A percentile compares a stretch with the other conserved stretches of the same genome.
These are phyloP conservation scores for Sphagnum fallax DNA, from an alignment of 228 moss, liverwort and hornwort species.

Conservation along the genomic window DNA sequence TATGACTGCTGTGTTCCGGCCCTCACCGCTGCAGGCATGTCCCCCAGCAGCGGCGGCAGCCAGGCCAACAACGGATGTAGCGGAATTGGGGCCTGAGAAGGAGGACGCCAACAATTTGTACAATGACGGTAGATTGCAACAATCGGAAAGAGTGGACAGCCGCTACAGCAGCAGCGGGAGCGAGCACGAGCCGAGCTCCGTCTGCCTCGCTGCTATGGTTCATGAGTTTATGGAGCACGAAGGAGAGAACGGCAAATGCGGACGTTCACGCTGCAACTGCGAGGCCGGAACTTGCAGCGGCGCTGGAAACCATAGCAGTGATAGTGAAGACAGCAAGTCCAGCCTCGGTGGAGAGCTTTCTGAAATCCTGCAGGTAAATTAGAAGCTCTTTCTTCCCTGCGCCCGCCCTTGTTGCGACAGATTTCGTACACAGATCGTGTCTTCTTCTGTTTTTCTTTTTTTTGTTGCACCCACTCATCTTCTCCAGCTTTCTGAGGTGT, in stretches of 20 bases:
- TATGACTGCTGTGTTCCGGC: constrained; percentile 19
- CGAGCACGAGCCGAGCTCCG: constrained; percentile 79
- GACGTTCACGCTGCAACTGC: constrained; percentile 69
- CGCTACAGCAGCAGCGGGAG: constrained; percentile 68
- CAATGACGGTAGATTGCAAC: constrained; percentile 11
- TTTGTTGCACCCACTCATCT: neutral
- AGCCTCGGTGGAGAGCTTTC: constrained; percentile 56
- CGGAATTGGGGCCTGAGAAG: constrained; percentile 13
- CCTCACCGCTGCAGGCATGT: constrained; percentile 23
- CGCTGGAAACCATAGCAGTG: constrained; percentile 15
- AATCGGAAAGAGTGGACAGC: constrained; percentile 20
- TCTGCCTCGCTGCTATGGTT: constrained; percentile 80
- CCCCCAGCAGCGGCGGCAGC: neutral
- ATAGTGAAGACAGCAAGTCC: constrained; percentile 44
- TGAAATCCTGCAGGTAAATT: constrained; percentile 46
- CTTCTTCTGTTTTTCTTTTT: neutral
- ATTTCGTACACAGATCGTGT: neutral
- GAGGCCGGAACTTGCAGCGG: constrained; percentile 20
- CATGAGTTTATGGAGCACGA: constrained; percentile 68
- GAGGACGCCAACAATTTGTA: constrained; percentile 18
- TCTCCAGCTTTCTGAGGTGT: neutral
- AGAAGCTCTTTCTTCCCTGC: neutral
- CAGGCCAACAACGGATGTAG: constrained; percentile 7
- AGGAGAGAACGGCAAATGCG: constrained; percentile 34
- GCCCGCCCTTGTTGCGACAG: no score